These are phyloP conservation scores for Diospyros kaki DNA, from an alignment of 148 eudicot genomes.

Conservation along the genomic window DNA sequence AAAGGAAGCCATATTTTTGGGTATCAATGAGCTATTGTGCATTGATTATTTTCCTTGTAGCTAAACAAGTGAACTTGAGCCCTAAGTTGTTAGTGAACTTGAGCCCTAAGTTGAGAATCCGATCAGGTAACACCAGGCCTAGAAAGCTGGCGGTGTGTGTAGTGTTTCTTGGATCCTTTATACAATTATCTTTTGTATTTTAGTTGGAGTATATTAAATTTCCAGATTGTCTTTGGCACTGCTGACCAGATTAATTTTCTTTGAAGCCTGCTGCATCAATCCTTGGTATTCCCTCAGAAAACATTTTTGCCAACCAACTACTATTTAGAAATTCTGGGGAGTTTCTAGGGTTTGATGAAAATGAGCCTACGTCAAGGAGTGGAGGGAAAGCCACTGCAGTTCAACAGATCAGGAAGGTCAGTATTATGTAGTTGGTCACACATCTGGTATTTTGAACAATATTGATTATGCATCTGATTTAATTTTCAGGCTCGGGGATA, in stretches of 20 bases:
- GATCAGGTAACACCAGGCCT: no score
- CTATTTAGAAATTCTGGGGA: conserved; percentile 70
- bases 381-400: conserved; percentile 97
- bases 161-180: no score
- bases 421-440: conserved; percentile 13
- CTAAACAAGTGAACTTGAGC: no score
- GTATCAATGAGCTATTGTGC: no score
- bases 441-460: neutral
- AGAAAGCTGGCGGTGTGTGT: no score
- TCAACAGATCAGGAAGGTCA: conserved; percentile 73
- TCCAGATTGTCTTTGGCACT: neutral
- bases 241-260: conserved; percentile 16
- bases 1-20: no score
- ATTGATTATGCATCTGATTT: neutral
- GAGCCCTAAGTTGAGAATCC: no score
- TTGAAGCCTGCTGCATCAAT: conserved; percentile 87
- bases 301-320: conserved; percentile 82
- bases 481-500: conserved; percentile 61
- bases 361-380: conserved; percentile 93
- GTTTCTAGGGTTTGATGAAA: conserved; percentile 67
- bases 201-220: conserved; percentile 8
- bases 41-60: no score
- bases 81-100: no score
- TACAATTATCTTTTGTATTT: neutral
- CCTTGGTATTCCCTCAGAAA: conserved; percentile 67